phyloP scores from a whole-genome alignment of 106 monocot species.

The Dioscorea alata region DNA sequence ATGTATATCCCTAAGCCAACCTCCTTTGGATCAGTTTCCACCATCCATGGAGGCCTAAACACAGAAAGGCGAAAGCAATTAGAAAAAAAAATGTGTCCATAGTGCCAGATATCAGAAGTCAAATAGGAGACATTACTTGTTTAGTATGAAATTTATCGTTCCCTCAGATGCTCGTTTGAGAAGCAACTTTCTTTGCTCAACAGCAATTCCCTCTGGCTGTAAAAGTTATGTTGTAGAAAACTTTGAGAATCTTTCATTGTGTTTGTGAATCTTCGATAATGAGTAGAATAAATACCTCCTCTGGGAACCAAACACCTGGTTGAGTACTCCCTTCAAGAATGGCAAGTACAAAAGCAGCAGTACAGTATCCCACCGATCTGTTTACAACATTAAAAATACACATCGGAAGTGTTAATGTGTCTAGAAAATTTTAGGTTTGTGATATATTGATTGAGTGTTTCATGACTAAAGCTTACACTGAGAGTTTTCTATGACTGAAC shows the following conservation, averaged over 20 bases:
- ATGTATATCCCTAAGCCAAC: constrained; percentile 75
- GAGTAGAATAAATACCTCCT: constrained; percentile 53
- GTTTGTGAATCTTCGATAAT: too few relatives aligned
- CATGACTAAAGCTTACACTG: constrained; percentile 43
- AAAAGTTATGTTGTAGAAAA: too few relatives aligned
- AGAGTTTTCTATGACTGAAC: constrained; percentile 83
- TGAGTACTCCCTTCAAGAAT: constrained; percentile 84
- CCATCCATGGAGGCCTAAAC: constrained; percentile 82
- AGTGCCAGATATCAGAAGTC: too few relatives aligned
- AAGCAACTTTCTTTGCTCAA: constrained; percentile 70
- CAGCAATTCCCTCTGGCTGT: constrained; percentile 71
- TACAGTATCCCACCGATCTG: constrained; percentile 71
- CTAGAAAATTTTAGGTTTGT: too few relatives aligned
- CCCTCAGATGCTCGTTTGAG: constrained; percentile 72
- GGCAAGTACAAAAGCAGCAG: constrained; percentile 83
- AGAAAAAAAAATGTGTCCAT: too few relatives aligned
- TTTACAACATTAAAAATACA: neutral
- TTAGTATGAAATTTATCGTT: constrained; percentile 72
- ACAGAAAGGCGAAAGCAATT: neutral
- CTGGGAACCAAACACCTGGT: constrained; percentile 97
- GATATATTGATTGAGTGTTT: too few relatives aligned
- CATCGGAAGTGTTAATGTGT: neutral
- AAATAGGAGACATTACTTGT: constrained; percentile 49
- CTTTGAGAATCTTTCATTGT: too few relatives aligned
- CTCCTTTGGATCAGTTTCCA: constrained; percentile 88